phyloP scores from a whole-genome alignment of 768 basidiomycete species.

The Mycena venus region DNA sequence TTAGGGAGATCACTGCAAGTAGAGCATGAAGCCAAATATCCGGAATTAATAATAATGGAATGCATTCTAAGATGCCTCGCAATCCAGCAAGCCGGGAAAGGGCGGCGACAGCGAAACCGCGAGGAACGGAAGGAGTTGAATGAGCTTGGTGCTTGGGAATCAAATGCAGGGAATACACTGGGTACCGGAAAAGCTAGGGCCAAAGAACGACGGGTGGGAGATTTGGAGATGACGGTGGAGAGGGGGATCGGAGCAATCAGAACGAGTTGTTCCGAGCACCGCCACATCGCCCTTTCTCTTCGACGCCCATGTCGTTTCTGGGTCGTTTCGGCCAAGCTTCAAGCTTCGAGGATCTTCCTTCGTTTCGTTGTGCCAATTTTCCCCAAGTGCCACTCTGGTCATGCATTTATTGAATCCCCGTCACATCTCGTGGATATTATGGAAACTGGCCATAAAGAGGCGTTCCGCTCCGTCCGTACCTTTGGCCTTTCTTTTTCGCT shows the following conservation, averaged over 20 bases:
- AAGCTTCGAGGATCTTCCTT: too few relatives aligned
- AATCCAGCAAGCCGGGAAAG: neutral
- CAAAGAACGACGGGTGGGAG: neutral
- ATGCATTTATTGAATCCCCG: neutral
- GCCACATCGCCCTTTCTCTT: neutral
- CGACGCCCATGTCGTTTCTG: neutral
- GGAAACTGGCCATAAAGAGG: neutral
- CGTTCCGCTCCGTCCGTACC: neutral
- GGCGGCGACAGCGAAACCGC: neutral
- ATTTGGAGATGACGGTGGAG: slow-evolving; percentile 4
- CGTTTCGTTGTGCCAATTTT: neutral
- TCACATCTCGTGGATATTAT: neutral
- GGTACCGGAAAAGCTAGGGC: neutral
- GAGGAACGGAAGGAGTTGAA: neutral
- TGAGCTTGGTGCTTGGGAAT: neutral
- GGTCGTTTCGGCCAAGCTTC: neutral
- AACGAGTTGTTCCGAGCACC: neutral
- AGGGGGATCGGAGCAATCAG: neutral
- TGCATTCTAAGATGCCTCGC: neutral
- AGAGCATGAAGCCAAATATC: neutral
- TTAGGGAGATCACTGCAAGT: too few relatives aligned
- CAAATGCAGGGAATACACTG: neutral
- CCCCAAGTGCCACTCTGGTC: neutral
- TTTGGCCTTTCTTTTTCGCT: neutral
- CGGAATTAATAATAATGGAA: neutral